phyloP scores from a whole-genome alignment of 192 early-diverging fungal species.

The Backusella morwellensis region DNA sequence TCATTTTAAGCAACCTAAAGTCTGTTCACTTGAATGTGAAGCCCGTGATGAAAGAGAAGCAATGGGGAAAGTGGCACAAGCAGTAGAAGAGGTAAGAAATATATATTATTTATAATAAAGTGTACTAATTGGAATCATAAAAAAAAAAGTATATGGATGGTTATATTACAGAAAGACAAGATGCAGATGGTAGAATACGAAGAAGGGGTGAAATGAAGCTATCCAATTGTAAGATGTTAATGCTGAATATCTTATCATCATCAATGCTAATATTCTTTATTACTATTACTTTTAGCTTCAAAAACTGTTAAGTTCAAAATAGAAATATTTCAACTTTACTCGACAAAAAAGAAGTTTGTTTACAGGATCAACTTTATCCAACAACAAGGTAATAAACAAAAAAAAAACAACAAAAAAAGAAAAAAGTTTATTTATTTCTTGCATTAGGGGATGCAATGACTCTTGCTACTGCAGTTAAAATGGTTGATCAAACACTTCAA shows the following conservation, averaged over 20 bases:
- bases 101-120: not conserved
- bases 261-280: not conserved
- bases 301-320: constrained; percentile 21
- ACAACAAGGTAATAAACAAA: constrained; percentile 23
- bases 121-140: not conserved
- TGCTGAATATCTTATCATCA: not conserved
- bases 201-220: constrained; percentile 28
- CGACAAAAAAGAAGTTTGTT: not conserved
- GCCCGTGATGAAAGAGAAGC: constrained; percentile 16
- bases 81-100: constrained; percentile 22
- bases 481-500: constrained; percentile 13
- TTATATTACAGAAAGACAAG: constrained; percentile 17
- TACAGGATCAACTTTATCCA: constrained; percentile 25
- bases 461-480: constrained; percentile 18
- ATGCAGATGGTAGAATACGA: constrained; percentile 20
- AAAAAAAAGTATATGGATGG: constrained; percentile 26
- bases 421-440: not conserved
- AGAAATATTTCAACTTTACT: constrained; percentile 12
- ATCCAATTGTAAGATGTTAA: not conserved
- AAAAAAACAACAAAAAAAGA: not conserved
- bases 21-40: not conserved
- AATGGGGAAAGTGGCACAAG: constrained; percentile 21
- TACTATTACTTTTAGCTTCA: not conserved
- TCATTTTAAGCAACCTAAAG: constrained; percentile 32
- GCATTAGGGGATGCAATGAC: constrained; percentile 21